phyloP scores from a whole-genome alignment of 176 grass and related monocot species.

The Pontederia paniculata region DNA sequence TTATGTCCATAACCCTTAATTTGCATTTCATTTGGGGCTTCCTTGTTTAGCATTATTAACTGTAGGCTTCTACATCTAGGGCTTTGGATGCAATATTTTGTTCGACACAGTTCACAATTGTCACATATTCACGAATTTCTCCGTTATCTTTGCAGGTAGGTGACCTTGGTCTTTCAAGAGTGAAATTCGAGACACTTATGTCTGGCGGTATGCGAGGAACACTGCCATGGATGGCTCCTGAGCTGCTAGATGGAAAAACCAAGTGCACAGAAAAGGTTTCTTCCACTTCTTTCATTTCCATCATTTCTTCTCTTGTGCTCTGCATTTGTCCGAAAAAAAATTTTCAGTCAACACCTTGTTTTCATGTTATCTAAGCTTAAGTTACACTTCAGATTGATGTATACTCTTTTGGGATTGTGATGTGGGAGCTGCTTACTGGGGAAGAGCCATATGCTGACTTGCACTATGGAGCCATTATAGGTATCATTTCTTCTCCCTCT shows the following conservation, averaged over 20 bases:
- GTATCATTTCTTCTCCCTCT: constrained; percentile 22
- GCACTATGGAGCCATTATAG: constrained; percentile 95
- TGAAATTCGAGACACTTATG: constrained; percentile 87
- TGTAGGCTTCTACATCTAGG: no score
- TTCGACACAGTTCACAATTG: neutral
- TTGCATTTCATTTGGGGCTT: no score
- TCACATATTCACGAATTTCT: neutral
- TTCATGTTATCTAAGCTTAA: constrained; percentile 4
- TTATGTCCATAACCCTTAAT: no score
- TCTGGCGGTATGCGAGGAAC: constrained; percentile 87
- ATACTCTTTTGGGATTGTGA: constrained; percentile 95
- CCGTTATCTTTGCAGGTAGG: constrained; percentile 48
- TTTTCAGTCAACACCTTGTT: neutral
- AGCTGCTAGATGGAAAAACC: constrained; percentile 79
- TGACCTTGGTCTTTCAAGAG: constrained; percentile 93
- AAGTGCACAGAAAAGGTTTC: constrained; percentile 87
- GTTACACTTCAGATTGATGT: constrained; percentile 56
- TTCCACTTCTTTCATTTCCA: neutral
- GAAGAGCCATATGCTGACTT: constrained; percentile 91
- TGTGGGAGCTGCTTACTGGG: constrained; percentile 95
- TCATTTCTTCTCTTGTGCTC: constrained; percentile 7
- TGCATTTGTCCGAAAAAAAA: neutral
- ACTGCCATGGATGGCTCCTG: constrained; percentile 94
- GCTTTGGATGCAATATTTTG: neutral
- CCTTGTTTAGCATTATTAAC: no score